These are phyloP conservation scores for Triadica sebifera DNA, from an alignment of 345 rosid species.

Conservation along the genomic window DNA sequence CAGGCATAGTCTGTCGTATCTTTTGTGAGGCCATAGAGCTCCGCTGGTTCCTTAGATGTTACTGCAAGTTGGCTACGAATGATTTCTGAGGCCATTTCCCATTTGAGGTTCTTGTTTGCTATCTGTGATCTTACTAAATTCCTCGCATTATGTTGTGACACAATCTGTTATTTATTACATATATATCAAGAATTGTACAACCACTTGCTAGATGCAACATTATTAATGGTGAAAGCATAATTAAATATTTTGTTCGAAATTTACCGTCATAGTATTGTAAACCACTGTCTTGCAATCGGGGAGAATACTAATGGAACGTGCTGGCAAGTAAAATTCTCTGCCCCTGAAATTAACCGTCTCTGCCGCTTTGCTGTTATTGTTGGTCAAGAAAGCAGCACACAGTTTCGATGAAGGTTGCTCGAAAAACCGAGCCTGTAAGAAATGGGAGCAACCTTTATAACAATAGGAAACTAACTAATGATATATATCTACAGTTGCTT, in stretches of 20 bases:
- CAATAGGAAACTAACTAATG: not conserved
- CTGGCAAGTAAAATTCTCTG: slow-evolving; percentile 24
- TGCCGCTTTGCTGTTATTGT: slow-evolving; percentile 48
- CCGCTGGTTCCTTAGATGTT: slow-evolving; percentile 35
- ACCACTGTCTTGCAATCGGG: slow-evolving; percentile 28
- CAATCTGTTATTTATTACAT: slow-evolving; percentile 36
- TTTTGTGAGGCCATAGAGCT: slow-evolving; percentile 59
- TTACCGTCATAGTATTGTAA: slow-evolving; percentile 18
- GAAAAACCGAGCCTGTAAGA: slow-evolving; percentile 51
- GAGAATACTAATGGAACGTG: slow-evolving; percentile 21
- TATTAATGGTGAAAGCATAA: no score
- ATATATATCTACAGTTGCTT: no score
- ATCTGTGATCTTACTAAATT: slow-evolving; percentile 44
- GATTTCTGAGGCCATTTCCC: slow-evolving; percentile 50
- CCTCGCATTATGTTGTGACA: slow-evolving; percentile 71
- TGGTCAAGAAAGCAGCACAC: slow-evolving; percentile 85
- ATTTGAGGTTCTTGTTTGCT: slow-evolving; percentile 52
- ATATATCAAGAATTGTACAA: not conserved
- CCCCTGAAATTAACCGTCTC: slow-evolving; percentile 55
- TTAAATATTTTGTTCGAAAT: not conserved
- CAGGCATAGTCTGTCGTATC: slow-evolving; percentile 78
- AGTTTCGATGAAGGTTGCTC: slow-evolving; percentile 46
- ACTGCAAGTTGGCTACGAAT: slow-evolving; percentile 37
- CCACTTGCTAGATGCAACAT: no score
- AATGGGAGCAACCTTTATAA: not conserved